Evolutionary conservation across 1,284 basidiomycete species (phyloP).

Genomic region (Inonotus hispidus): DNA sequence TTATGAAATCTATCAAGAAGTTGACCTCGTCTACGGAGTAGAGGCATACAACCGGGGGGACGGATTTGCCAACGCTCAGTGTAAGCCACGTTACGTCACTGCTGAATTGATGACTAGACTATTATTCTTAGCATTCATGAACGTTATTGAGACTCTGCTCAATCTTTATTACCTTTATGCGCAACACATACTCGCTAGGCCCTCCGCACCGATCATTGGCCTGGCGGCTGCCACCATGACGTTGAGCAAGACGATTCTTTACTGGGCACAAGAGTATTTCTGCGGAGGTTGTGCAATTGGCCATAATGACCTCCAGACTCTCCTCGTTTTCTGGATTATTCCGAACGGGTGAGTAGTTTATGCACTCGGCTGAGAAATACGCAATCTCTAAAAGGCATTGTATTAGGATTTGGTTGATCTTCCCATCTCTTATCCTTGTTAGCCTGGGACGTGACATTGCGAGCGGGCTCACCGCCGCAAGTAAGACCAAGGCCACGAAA

Average conservation of each 20-base stretch:
- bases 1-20: conserved; percentile 69
- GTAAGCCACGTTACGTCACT: conserved; percentile 37
- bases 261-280: conserved; percentile 72
- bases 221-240: conserved; percentile 74
- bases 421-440: conserved; percentile 55
- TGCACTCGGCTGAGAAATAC: not conserved
- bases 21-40: conserved; percentile 75
- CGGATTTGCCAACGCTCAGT: conserved; percentile 87
- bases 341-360: conserved; percentile 65
- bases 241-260: conserved; percentile 80
- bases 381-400: not conserved
- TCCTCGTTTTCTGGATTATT: conserved; percentile 64
- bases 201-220: conserved; percentile 69
- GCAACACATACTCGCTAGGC: conserved; percentile 52
- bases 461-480: conserved; percentile 2
- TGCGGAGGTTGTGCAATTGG: conserved; percentile 68
- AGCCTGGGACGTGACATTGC: conserved; percentile 55
- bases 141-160: conserved; percentile 73
- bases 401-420: conserved; percentile 63
- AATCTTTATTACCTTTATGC: conserved; percentile 77
- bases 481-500: conserved; percentile 2
- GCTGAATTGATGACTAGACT: conserved; percentile 4
- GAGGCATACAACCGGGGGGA: conserved; percentile 55
- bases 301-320: conserved; percentile 57
- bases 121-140: conserved; percentile 58